Conservation (phyloP, 148 eudicot species). For the Diospyros lotus region DNA sequence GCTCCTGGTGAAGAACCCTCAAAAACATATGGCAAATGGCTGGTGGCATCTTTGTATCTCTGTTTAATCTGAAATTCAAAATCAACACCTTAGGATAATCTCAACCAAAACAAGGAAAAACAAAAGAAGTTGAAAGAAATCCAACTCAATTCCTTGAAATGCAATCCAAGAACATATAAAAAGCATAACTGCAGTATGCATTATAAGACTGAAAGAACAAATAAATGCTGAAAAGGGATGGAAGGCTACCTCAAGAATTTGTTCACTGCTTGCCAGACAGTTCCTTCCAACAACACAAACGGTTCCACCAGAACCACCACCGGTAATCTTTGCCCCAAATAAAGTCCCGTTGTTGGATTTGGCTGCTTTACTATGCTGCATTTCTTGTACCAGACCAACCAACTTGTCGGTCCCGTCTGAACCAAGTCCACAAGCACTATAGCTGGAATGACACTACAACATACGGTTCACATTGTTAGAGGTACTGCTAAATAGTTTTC, state of each 20-base stretch:
- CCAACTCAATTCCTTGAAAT: too few species aligned
- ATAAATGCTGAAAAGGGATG: too few species aligned
- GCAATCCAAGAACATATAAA: too few species aligned
- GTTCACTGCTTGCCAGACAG: constrained; percentile 13
- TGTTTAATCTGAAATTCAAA: not conserved
- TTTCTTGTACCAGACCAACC: constrained; percentile 16
- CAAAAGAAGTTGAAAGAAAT: not conserved
- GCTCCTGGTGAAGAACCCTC: constrained; percentile 16
- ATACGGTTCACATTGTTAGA: too few species aligned
- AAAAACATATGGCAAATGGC: constrained; percentile 14
- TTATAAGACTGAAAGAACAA: too few species aligned
- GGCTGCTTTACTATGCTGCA: constrained; percentile 9
- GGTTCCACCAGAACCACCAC: constrained; percentile 16
- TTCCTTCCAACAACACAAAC: constrained; percentile 13
- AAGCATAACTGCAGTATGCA: too few species aligned
- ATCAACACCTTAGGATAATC: not conserved
- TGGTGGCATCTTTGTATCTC: constrained; percentile 12
- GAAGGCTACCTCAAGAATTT: constrained; percentile 8
- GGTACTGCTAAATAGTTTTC: too few species aligned
- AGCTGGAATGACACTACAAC: constrained; percentile 16
- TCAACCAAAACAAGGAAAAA: not conserved
- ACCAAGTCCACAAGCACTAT: constrained; percentile 17
- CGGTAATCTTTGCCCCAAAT: constrained; percentile 14
- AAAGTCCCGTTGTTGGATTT: not conserved
- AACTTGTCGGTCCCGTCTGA: constrained; percentile 8